Evolutionary conservation across 345 rosid genomes (phyloP), one percentile per base, ranked within the genome.

Genomic region (Acer saccharum): DNA sequence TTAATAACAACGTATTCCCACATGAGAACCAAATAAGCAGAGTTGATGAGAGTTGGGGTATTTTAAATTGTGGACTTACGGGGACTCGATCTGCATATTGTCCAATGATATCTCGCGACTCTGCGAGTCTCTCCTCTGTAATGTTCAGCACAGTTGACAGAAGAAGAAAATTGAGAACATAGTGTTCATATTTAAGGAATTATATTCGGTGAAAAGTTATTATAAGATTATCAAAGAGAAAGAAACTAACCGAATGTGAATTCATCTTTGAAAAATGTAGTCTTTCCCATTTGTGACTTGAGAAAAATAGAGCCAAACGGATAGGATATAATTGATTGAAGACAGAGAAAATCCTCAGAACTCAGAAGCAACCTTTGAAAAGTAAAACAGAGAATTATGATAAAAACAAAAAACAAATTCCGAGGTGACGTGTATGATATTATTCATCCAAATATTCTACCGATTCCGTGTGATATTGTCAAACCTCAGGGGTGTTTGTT

Each of bases 51-150:
- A 13, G 35, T 7, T 39, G 35, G 52, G 52, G 54, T 44, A 46
- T 23, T 64, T 18, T 7, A 25, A 23, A 3, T 8, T 13, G 69
- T 46, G 62, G 46, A 74, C 88, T 86, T 74, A 91, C 94, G n/a
- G 94, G 94, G 25, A 91, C 86, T 29, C 94, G 89, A 76, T 85
- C 83, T 57, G 91, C 86, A 73, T 91, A 88, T 46, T 85, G 86
- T 65, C 87, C 88, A 61, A 83, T 80, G 70, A 89, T 81, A 50
- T 89, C 90, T 48, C 79, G 81, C 18, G 92, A 91, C 80, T 89
- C 96, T 43, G 76, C 86, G 32, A 84, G 77, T 76, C 91, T 87
- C 79, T 90, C 83, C 81, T 85, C 97, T 91, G 87, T 81, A 78
- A 76, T 32, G 35, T 18, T 66, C 18, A 11, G 60, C 20, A 13